Evolutionary conservation across 2,329 filamentous ascomycete species (phyloP), one percentile per base, ranked within the genome.

Genomic region (Emydomyces testavorans): DNA sequence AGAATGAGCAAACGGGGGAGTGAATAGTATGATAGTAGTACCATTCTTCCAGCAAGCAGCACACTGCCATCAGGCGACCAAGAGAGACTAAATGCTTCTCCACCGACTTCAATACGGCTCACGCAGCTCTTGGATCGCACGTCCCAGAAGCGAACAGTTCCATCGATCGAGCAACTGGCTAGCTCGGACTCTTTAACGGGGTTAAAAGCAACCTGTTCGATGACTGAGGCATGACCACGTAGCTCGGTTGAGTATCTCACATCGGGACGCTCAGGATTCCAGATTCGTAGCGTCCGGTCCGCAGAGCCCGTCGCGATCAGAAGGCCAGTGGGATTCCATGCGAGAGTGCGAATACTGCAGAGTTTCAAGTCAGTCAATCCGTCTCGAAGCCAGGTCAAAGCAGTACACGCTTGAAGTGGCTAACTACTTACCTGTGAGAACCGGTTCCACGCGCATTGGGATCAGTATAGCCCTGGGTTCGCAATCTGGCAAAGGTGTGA

Each of bases 271-370:
- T 73, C 70, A 0, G 71, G 71, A 53, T 98, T 94, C 90, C 92
- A 98, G 55, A 98, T 80, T n/a, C 88, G 82, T 37, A 98, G 73
- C 0, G 81, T 82, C 46, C 90, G 89, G 66, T 96, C 84, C 6
- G 90, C 86, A 2, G 86, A 84, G 2, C 87, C 88, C 0, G 89
- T 93, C 0, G 90, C 90, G 52, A 96, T 80, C 51, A 92, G 72
- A 6, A 79, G 83, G 28, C 90, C 88, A 0, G 85, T 72, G 0
- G 89, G 85, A 55, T 90, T 94, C 90, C 90, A 96, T 32, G 85
- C 82, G 55, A 96, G 81, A 1, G 83, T 82, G 34, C 85, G 80
- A 49, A 93, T 74, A 53, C 82, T 87, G 54, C 46, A 49, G 59
- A 13, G 58, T n/a, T 50, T 18, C 61, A 56, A 15, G 54, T 72